Evolutionary conservation across 139 green algal genomes (phyloP), one percentile per base, ranked within the genome.

Genomic region (Microglena sp.): DNA sequence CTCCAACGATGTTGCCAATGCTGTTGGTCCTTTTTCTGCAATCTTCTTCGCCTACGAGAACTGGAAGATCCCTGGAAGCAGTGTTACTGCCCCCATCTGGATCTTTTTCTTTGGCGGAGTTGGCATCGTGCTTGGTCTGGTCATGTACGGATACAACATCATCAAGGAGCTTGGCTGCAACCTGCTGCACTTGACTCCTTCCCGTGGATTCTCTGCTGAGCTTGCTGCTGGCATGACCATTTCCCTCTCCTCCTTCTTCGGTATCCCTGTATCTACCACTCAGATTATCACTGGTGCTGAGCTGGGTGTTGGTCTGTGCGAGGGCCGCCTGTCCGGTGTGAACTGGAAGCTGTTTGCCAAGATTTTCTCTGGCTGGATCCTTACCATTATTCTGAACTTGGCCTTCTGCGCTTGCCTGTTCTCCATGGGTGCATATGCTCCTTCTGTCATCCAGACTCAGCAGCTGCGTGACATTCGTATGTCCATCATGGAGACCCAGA

Each of bases 111-210:
- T 91, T n/a, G 83, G 87, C 50, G 90, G 81, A 8, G 54, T 67
- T 1, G 90, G 90, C 26, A 87, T 96, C 40, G 85, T 96, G 36
- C 11, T 88, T 5, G 91, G 90, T 22, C 76, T 96, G 5, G 79
- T 84, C 2, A 89, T 81, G 2, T 95, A 75, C 57, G 73, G 73
- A 36, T 79, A 79, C 67, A 75, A 75, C 56, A 72, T 72, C 43
- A 72, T 72, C 44, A 61, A 53, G 44, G 8, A 40, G 33, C 53
- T 75, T 2, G 61, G 58, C 11, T 45, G 67, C 26, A 56, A 62
- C 7, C 29, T 62, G 59, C 4, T 69, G 7, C 22, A 60, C 8
- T 34, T 71, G 32, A 71, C 62, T 18, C 62, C 69, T 0, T 67
- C 45, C 2, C 66, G 67, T 33, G 66, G 66, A 18, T 79, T 55